Percentiles rank a stretch among this genome's conserved stretches.
Conservation (phyloP, 202 grass and related monocot genomes). For the Brachypodium distachyon region DNA sequence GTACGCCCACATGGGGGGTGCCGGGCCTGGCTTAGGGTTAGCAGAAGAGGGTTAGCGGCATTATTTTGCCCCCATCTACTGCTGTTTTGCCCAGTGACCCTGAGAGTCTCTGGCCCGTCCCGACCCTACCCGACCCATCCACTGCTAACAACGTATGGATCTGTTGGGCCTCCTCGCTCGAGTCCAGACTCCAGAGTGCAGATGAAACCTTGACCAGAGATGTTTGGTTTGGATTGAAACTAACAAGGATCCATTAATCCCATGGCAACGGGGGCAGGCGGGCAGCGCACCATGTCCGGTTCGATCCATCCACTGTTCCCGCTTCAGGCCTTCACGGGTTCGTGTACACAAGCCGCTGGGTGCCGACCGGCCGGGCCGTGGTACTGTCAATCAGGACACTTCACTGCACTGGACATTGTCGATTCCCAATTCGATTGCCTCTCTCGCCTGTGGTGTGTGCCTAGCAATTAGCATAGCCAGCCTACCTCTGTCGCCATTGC, state of each 20-base stretch:
- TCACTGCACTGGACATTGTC: background rate
- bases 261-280: no score
- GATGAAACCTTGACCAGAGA: background rate
- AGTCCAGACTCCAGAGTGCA: no score
- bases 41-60: no score
- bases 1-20: slow-evolving; percentile 53
- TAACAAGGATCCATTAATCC: no score
- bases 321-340: slow-evolving; percentile 13
- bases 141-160: no score
- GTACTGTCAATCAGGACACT: background rate
- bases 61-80: slow-evolving; percentile 23
- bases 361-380: background rate
- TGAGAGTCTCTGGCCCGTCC: no score
- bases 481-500: background rate
- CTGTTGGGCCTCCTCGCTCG: no score
- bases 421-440: background rate
- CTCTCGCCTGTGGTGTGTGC: no score
- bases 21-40: background rate
- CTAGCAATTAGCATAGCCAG: no score
- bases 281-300: no score
- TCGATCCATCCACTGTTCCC: background rate
- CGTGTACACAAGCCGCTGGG: background rate
- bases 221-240: background rate
- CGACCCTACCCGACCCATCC: no score
- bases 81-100: slow-evolving; percentile 18